Conservation (phyloP, 768 basidiomycete genomes). For the Austroboletus festivus region DNA sequence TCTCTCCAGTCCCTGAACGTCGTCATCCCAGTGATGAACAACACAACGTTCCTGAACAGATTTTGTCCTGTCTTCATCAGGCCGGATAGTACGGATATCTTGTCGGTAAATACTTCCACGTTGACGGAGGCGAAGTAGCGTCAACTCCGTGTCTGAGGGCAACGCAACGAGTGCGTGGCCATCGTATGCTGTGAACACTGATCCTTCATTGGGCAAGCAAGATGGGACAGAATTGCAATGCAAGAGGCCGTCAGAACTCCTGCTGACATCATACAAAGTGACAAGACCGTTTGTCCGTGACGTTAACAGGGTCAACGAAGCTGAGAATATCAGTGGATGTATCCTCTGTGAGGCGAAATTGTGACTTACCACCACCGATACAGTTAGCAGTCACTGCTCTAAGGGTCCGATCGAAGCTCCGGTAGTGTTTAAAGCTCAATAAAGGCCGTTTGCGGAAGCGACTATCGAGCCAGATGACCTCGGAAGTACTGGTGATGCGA, state of each 20-base stretch:
- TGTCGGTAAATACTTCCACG: constrained; percentile 45
- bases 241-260: constrained; percentile 37
- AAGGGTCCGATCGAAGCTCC: constrained; percentile 60
- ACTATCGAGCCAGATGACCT: constrained; percentile 69
- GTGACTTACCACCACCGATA: constrained; percentile 32
- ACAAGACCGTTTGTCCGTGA: constrained; percentile 58
- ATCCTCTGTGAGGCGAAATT: background rate
- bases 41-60: background rate
- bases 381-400: constrained; percentile 37
- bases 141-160: constrained; percentile 29
- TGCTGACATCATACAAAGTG: constrained; percentile 62
- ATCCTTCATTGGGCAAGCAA: constrained; percentile 33
- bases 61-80: constrained; percentile 12
- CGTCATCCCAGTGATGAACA: constrained; percentile 38
- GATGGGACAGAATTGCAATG: constrained; percentile 42
- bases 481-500: constrained; percentile 55
- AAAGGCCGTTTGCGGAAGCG: constrained; percentile 57
- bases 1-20: constrained; percentile 37
- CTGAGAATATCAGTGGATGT: constrained; percentile 31
- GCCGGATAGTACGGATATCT: constrained; percentile 31
- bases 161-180: constrained; percentile 33
- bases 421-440: constrained; percentile 57
- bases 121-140: constrained; percentile 47
- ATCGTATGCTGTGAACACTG: constrained; percentile 24
- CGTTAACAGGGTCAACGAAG: constrained; percentile 50